A percentile compares a stretch with the other conserved stretches of the same genome.
These are phyloP conservation scores for Paradendryphiella salina DNA, from an alignment of 2,329 filamentous ascomycete species.

Conservation along the genomic window DNA sequence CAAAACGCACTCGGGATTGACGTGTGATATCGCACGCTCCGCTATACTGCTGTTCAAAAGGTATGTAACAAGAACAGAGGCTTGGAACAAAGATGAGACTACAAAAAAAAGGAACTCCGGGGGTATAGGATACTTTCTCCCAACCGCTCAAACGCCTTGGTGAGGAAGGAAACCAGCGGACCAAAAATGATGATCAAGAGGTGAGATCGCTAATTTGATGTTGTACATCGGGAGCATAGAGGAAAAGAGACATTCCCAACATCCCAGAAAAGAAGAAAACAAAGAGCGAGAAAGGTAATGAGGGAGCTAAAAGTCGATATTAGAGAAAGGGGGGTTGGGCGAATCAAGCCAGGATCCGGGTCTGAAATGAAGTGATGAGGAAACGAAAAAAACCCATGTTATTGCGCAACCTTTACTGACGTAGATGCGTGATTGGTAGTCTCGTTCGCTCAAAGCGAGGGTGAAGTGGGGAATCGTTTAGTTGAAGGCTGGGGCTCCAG, in stretches of 20 bases:
- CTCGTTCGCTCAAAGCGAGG: constrained; percentile 1
- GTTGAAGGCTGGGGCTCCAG: not conserved
- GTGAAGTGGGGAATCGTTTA: not conserved
- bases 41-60: not conserved
- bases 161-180: not conserved
- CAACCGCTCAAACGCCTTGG: constrained; percentile 20
- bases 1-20: too few species aligned
- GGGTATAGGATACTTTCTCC: constrained; percentile 37
- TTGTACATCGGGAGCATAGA: constrained; percentile 4
- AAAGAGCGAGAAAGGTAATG: not conserved
- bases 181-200: constrained; percentile 12
- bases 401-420: constrained; percentile 1
- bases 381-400: not conserved
- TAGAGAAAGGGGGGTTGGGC: constrained; percentile 6
- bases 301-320: constrained; percentile 20
- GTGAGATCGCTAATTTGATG: constrained; percentile 11
- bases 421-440: constrained; percentile 3
- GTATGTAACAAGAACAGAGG: not conserved
- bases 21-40: not conserved
- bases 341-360: constrained; percentile 24
- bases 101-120: constrained; percentile 12
- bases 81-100: not conserved
- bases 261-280: not conserved
- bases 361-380: constrained; percentile 15
- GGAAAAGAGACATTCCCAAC: not conserved